Base-by-base conservation (phyloP, 805 yeast species). In the Peterozyma xylosa region DNA sequence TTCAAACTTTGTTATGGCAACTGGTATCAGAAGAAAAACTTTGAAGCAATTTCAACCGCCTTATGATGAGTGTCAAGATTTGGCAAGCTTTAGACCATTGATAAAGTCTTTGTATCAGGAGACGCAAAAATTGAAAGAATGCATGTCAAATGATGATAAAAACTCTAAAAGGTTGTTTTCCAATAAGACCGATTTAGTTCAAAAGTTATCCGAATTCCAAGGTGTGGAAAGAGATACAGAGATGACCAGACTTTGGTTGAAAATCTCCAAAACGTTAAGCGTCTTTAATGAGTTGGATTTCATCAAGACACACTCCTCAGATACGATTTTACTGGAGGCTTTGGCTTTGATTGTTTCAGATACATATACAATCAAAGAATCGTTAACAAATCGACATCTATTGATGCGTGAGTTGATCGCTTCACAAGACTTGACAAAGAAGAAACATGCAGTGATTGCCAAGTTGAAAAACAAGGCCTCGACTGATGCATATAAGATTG, bases 31-130 rank as follows among this genome's bases (percentile, higher is more conserved):
- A 49, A 76, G 99, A 42, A 86, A 86, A 60, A 89, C 98, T 2
- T 71, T 93, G 55, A 93, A 93, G 60, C 99, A 93, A 59, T 73
- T 90, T 38, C 82, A 86, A 36, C 86, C 95, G 2, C 99, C 99
- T 1, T 87, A 82, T 54, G 99, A 91, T 62, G 91, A 87, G 35
- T 82, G 80, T 39, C 72, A 75, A 21, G 93, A 83, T 48, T 71
- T 93, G 48, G 89, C 93, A 0, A 84, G 78, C 41, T 88, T 90
- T 60, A 69, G 99, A 49, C 99, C 99, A 1, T 57, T 83, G 59
- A 82, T 90, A 34, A 93, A 93, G 63, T 72, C 82, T 9, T 70
- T 86, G 11, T 86, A 87, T 59, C 69, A 80, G 42, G 63, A 63
- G 18, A 65, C 82, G 2, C 78, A 73, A 46, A 81, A 75, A 54